Percentiles rank a stretch among this genome's conserved stretches.
These are phyloP conservation scores for Kodamaea kakaduensis DNA, from an alignment of 805 yeast genomes.

Conservation along the genomic window DNA sequence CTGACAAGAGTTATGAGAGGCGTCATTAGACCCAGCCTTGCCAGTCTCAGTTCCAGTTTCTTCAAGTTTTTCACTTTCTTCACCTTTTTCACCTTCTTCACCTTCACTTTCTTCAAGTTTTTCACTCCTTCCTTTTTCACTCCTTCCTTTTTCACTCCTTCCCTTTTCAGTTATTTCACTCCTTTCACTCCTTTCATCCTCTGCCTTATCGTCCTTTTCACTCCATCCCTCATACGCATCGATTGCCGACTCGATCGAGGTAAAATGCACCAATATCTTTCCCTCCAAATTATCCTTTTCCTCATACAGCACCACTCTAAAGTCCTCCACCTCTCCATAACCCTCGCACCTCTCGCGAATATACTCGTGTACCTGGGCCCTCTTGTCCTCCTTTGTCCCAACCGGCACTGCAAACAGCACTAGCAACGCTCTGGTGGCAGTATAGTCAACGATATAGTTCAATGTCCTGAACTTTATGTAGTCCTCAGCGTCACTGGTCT, in stretches of 20 bases:
- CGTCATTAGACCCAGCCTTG: slow-evolving; percentile 10
- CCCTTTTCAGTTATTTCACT: not conserved
- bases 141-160: not conserved
- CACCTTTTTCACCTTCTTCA: not conserved
- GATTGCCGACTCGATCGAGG: slow-evolving; percentile 45
- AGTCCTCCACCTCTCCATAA: slow-evolving; percentile 41
- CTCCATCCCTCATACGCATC: slow-evolving; percentile 38
- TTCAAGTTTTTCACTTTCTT: too few species aligned
- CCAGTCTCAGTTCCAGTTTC: slow-evolving; percentile 21
- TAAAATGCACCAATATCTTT: slow-evolving; percentile 32
- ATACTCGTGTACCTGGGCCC: slow-evolving; percentile 4
- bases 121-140: not conserved
- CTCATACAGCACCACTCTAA: slow-evolving; percentile 12
- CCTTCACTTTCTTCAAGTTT: not conserved
- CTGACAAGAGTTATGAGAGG: too few species aligned
- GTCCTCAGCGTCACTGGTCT: slow-evolving; percentile 28
- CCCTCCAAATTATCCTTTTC: slow-evolving; percentile 7
- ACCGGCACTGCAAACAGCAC: slow-evolving; percentile 13
- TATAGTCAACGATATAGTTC: slow-evolving; percentile 36
- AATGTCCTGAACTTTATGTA: slow-evolving; percentile 38
- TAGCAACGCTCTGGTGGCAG: slow-evolving; percentile 35
- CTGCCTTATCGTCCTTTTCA: not conserved
- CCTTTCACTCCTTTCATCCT: slow-evolving; percentile 1
- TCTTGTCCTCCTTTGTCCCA: slow-evolving; percentile 1
- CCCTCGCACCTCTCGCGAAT: slow-evolving; percentile 30